phyloP scores from a whole-genome alignment of 257 asterid genomes.

The Linderniella brevidens region DNA sequence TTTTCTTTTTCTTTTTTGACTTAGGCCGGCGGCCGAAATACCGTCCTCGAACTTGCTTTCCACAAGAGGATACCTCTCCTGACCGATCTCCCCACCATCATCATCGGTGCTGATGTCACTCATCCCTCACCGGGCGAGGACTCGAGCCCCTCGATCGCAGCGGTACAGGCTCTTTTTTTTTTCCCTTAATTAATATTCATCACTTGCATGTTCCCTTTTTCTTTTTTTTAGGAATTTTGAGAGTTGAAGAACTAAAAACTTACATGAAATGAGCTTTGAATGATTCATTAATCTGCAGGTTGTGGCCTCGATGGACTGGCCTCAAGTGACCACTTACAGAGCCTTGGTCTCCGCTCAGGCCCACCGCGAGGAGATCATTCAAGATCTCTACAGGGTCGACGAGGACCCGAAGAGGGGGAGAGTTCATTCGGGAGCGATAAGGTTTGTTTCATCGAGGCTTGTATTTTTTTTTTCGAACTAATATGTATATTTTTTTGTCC shows the following conservation, averaged over 20 bases:
- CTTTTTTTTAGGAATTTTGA: too few relatives aligned
- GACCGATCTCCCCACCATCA: slow-evolving; percentile 42
- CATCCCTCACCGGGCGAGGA: slow-evolving; percentile 88
- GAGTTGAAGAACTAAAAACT: too few relatives aligned
- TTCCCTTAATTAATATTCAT: too few relatives aligned
- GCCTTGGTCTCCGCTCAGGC: slow-evolving; percentile 60
- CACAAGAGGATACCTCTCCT: slow-evolving; percentile 15
- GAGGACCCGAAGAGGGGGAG: slow-evolving; percentile 40
- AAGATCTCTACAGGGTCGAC: slow-evolving; percentile 40
- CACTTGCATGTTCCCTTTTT: too few relatives aligned
- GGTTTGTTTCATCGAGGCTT: too few relatives aligned
- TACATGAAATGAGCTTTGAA: too few relatives aligned
- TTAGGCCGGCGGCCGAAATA: slow-evolving; percentile 73
- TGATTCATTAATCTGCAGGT: slow-evolving; percentile 16
- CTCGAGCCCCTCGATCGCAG: slow-evolving; percentile 72
- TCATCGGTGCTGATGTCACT: slow-evolving; percentile 91
- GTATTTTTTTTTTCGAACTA: not conserved
- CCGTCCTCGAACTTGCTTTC: slow-evolving; percentile 29
- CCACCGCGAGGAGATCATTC: slow-evolving; percentile 50
- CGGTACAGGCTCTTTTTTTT: slow-evolving; percentile 22
- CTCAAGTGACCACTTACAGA: slow-evolving; percentile 45
- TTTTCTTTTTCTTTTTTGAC: too few relatives aligned
- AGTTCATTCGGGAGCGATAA: slow-evolving; percentile 48
- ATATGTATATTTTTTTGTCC: not conserved
- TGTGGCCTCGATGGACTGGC: slow-evolving; percentile 67